phyloP scores from a whole-genome alignment of 768 basidiomycete species.

The Leccinellum rugosiceps region DNA sequence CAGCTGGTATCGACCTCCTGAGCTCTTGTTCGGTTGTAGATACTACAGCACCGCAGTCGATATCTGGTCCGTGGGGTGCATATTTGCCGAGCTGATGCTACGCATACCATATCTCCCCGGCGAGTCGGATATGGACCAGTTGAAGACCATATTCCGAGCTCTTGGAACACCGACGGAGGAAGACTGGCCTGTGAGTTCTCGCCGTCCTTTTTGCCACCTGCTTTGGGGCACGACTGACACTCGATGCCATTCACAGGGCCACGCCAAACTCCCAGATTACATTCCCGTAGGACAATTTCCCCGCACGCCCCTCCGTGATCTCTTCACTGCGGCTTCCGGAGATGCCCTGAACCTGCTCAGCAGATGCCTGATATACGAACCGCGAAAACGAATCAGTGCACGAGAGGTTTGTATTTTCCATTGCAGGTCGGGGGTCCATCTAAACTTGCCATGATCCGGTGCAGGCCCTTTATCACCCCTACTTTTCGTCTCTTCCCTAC shows the following conservation, averaged over 20 bases:
- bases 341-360: slow-evolving; percentile 82
- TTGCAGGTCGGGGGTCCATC: background rate
- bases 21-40: slow-evolving; percentile 86
- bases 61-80: slow-evolving; percentile 97
- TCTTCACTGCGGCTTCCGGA: slow-evolving; percentile 87
- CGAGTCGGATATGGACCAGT: slow-evolving; percentile 94
- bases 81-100: slow-evolving; percentile 96
- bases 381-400: slow-evolving; percentile 75
- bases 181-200: slow-evolving; percentile 84
- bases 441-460: background rate
- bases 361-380: slow-evolving; percentile 83
- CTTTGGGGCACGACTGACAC: background rate
- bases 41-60: slow-evolving; percentile 93
- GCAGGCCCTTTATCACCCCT: slow-evolving; percentile 83
- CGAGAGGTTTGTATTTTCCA: slow-evolving; percentile 56
- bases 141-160: slow-evolving; percentile 91
- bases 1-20: slow-evolving; percentile 98
- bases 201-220: background rate
- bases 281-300: slow-evolving; percentile 84
- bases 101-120: slow-evolving; percentile 94
- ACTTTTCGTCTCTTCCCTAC: slow-evolving; percentile 82
- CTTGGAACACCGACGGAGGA: slow-evolving; percentile 95
- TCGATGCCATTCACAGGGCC: slow-evolving; percentile 54
- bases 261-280: slow-evolving; percentile 88
- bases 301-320: slow-evolving; percentile 73